These are phyloP conservation scores for Eragrostis curvula DNA, from an alignment of 176 grass and related monocot species.

Conservation along the genomic window DNA sequence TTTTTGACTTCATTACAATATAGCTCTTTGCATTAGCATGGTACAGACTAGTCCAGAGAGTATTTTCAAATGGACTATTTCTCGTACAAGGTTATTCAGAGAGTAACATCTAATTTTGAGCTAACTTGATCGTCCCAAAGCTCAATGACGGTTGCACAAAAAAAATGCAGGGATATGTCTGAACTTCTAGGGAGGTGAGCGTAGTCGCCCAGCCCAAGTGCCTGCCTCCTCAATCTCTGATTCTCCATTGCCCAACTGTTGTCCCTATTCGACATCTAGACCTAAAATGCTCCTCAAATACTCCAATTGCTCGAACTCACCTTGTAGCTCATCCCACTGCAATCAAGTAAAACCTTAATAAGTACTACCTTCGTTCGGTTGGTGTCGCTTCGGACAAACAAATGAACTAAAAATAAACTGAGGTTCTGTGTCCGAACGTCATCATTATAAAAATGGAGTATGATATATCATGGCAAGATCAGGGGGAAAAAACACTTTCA, in stretches of 20 bases:
- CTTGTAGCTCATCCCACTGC: conserved; percentile 89
- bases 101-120: background rate
- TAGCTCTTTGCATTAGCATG: background rate
- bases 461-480: background rate
- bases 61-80: conserved; percentile 10
- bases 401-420: too few relatives aligned
- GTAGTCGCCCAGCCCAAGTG: background rate
- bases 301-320: conserved; percentile 79
- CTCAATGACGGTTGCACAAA: background rate
- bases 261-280: conserved; percentile 50
- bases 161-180: background rate
- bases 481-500: background rate
- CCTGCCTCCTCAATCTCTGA: background rate
- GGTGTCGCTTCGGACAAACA: too few relatives aligned
- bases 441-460: too few relatives aligned
- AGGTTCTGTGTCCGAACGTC: too few relatives aligned
- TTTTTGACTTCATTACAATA: background rate
- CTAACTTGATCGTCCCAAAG: background rate
- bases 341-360: conserved; percentile 12
- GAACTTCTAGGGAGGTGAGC: background rate
- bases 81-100: background rate
- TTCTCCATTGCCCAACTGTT: background rate
- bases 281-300: conserved; percentile 86
- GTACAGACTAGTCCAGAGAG: background rate
- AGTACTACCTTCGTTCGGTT: too few relatives aligned